Evolutionary conservation across 306 rosid species (phyloP).

Genomic region (Nissolia schottii): DNA sequence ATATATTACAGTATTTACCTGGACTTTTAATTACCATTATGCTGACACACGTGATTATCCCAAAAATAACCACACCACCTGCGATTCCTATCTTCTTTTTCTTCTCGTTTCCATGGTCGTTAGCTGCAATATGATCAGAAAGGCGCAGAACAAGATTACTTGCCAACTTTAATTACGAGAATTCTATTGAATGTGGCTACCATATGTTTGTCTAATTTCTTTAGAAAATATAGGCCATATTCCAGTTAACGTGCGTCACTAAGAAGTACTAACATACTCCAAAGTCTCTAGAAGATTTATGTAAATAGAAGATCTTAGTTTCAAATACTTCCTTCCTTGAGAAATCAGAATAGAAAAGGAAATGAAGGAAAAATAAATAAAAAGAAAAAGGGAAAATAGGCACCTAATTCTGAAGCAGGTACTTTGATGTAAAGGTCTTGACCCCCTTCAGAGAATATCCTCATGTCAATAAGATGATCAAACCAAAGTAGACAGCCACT

Average conservation of each 20-base stretch:
- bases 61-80: background rate
- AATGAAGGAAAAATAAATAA: background rate
- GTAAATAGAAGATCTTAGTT: background rate
- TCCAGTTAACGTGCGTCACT: no score
- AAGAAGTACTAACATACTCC: no score
- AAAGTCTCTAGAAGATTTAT: no score
- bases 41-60: background rate
- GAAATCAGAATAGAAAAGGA: background rate
- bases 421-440: slow-evolving; percentile 29
- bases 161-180: background rate
- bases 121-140: background rate
- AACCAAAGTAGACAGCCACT: background rate
- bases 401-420: slow-evolving; percentile 36
- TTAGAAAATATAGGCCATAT: background rate
- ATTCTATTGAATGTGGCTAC: background rate
- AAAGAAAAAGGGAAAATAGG: no score
- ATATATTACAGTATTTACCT: background rate
- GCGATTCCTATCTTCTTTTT: background rate
- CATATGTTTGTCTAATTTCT: background rate
- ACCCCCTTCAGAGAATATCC: slow-evolving; percentile 1
- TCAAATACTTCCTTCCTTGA: background rate
- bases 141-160: background rate
- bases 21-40: background rate
- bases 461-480: background rate
- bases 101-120: slow-evolving; percentile 2